Conservation (phyloP, 2,329 filamentous ascomycete genomes). For the Arthrinium phaeospermum region DNA sequence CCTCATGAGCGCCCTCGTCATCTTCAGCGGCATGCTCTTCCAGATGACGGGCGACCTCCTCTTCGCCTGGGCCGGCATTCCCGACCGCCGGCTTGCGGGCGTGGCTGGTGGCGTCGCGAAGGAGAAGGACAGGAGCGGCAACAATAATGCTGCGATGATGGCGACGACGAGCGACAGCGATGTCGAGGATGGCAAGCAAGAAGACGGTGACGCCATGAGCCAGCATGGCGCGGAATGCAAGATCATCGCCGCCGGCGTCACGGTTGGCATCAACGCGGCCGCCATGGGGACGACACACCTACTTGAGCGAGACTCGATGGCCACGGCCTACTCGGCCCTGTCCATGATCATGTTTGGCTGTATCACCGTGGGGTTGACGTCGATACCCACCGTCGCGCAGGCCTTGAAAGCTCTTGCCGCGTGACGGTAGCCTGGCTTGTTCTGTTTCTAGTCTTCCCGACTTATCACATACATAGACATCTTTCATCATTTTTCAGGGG, state of each 20-base stretch:
- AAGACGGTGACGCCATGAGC: background rate
- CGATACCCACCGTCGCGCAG: constrained; percentile 50
- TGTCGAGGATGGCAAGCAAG: background rate
- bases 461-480: background rate
- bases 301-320: constrained; percentile 57
- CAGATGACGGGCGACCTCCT: constrained; percentile 39
- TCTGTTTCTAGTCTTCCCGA: background rate
- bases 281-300: constrained; percentile 65
- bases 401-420: constrained; percentile 44
- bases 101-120: background rate
- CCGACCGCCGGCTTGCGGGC: constrained; percentile 25
- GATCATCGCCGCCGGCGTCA: constrained; percentile 56
- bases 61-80: constrained; percentile 33
- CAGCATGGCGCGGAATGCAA: constrained; percentile 28
- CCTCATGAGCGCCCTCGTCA: constrained; percentile 38
- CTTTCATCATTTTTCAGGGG: background rate
- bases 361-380: constrained; percentile 60
- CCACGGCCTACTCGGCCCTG: constrained; percentile 61
- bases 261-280: constrained; percentile 63
- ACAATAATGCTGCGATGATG: background rate
- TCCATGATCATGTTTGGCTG: constrained; percentile 64
- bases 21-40: constrained; percentile 40
- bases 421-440: background rate
- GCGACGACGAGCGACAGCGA: background rate
- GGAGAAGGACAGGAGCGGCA: background rate